These are phyloP conservation scores for Claviceps quebecensis DNA, from an alignment of 2,329 filamentous ascomycete species.

Conservation along the genomic window DNA sequence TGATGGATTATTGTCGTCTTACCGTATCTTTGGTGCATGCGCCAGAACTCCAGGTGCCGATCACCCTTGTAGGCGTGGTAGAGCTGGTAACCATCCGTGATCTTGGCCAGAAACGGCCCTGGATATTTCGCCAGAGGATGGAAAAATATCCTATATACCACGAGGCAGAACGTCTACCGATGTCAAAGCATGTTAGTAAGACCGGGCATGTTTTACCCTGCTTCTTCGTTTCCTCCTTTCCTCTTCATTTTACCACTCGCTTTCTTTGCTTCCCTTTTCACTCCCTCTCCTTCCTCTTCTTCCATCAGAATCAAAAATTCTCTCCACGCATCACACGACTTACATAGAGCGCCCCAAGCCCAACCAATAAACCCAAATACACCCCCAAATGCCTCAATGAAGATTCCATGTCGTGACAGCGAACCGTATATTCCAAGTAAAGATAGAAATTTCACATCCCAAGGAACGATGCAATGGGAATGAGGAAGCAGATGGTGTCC, in stretches of 20 bases:
- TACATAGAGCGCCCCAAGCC: slow-evolving; percentile 27
- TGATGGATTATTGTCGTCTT: slow-evolving; percentile 6
- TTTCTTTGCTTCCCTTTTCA: background rate
- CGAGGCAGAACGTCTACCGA: slow-evolving; percentile 24
- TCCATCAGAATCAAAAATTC: background rate
- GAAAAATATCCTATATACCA: slow-evolving; percentile 45
- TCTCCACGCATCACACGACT: slow-evolving; percentile 9
- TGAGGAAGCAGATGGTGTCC: background rate
- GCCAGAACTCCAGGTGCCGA: slow-evolving; percentile 58
- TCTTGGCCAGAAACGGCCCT: slow-evolving; percentile 47
- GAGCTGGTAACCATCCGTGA: slow-evolving; percentile 51
- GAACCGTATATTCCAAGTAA: no score
- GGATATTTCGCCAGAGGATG: slow-evolving; percentile 53
- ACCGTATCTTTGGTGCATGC: slow-evolving; percentile 59
- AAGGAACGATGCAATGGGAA: no score
- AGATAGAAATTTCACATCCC: no score
- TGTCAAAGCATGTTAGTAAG: background rate
- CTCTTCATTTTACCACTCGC: background rate
- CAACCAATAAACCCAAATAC: slow-evolving; percentile 25
- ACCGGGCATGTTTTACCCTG: no score
- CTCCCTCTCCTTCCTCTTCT: background rate
- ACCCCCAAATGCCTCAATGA: slow-evolving; percentile 22
- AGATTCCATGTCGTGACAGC: slow-evolving; percentile 12
- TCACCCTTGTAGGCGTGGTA: slow-evolving; percentile 66
- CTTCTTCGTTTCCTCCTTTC: background rate